Percentiles rank a stretch among this genome's conserved stretches.
These are phyloP conservation scores for Marasmius tenuissimus DNA, from an alignment of 1,284 basidiomycete genomes.

Conservation along the genomic window DNA sequence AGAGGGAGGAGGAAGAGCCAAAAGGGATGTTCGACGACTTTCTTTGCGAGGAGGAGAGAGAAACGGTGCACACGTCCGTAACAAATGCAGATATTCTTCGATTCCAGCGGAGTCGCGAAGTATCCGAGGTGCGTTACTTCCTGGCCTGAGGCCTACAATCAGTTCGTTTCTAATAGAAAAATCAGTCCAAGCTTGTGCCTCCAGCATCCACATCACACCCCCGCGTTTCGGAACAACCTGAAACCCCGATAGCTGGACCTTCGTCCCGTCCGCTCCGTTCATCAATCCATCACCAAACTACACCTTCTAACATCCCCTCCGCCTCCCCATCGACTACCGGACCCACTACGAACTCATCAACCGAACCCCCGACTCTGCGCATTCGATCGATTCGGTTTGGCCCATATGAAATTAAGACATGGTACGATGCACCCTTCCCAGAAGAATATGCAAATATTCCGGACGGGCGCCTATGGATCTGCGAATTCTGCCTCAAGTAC, in stretches of 20 bases:
- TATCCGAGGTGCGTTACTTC: conserved; percentile 62
- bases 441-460: conserved; percentile 96
- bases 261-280: conserved; percentile 69
- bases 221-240: conserved; percentile 33
- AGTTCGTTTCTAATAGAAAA: conserved; percentile 40
- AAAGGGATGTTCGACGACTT: conserved; percentile 84
- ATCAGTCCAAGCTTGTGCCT: conserved; percentile 45
- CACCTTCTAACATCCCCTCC: conserved; percentile 28
- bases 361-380: conserved; percentile 50
- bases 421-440: conserved; percentile 99
- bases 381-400: conserved; percentile 93
- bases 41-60: conserved; percentile 70
- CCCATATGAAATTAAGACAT: conserved; percentile 94
- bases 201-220: conserved; percentile 32
- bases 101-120: conserved; percentile 72
- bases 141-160: conserved; percentile 2
- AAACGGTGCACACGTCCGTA: conserved; percentile 74
- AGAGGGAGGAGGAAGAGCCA: conserved; percentile 32
- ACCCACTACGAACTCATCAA: conserved; percentile 21
- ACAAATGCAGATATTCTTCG: conserved; percentile 66
- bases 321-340: conserved; percentile 32
- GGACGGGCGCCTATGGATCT: conserved; percentile 94
- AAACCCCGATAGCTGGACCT: conserved; percentile 52
- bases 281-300: conserved; percentile 23
- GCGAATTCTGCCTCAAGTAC: conserved; percentile 98